Base-by-base conservation (phyloP, 306 rosid genomes). In the Ochetophila trinervis region DNA sequence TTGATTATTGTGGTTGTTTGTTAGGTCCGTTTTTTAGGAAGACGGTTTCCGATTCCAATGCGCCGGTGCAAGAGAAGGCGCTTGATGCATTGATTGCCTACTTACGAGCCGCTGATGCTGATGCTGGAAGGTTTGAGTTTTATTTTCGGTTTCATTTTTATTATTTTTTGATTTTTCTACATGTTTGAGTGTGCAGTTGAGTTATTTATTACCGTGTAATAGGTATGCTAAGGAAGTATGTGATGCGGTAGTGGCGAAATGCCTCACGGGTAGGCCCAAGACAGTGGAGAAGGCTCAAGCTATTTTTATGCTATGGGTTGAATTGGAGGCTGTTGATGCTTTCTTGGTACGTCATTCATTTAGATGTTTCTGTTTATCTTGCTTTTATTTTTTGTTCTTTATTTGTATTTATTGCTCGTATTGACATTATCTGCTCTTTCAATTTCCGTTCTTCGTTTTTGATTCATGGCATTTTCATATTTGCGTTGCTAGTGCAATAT, bases 251-350 rank as follows among this genome's bases (percentile, higher is more conserved):
- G 96, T 85, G 71, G 96, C 96, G 1, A 94, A 94, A 80, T 94
- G 99, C 83, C 74, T 94, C 65, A 88, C 99, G 5, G 99, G 99
- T 42, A 82, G 99, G 84, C 91, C 99, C 0, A 93, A 93, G 87
- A 93, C 99, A 2, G 99, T 93, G 77, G 99, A 93, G 84, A 93
- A 93, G 74, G 96, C 99, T 68, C 99, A 90, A 82, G 89, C 96
- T 53, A 85, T 74, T 15, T 94, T 94, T 70, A 78, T 90, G 96
- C 89, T 94, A 12, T 94, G 99, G 99, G 76, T 94, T 32, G 99
- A 94, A 78, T 80, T 94, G 82, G 99, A 94, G 71, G 99, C 99
- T 8, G 97, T 79, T 56, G 99, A 94, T 62, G 90, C 88, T 48
- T 94, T 88, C 74, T 85, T 94, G 97, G 99, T 94, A 79, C 15